phyloP scores from a whole-genome alignment of 2,329 filamentous ascomycete genomes.

The Penicillium sp. region DNA sequence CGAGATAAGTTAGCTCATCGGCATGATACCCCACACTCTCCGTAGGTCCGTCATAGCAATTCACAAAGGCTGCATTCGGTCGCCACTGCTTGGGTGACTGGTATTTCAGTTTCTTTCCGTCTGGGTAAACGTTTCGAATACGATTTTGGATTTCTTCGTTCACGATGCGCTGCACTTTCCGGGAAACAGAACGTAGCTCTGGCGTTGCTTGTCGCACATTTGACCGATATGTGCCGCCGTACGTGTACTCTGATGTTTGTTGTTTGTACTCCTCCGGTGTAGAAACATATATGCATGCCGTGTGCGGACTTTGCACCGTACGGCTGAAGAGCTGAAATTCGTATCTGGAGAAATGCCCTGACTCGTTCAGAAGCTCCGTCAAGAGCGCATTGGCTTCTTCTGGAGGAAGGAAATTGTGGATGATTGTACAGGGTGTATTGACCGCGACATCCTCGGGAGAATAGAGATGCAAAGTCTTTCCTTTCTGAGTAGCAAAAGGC shows the following conservation, averaged over 20 bases:
- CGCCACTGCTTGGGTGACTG: conserved; percentile 74
- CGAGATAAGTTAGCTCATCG: conserved; percentile 90
- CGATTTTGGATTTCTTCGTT: conserved; percentile 74
- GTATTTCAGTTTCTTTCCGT: conserved; percentile 70
- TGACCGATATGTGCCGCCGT: conserved; percentile 75
- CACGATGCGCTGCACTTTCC: conserved; percentile 70
- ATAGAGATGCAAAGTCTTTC: conserved; percentile 80
- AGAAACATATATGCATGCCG: conserved; percentile 79
- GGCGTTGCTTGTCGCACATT: conserved; percentile 77
- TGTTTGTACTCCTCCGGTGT: conserved; percentile 65
- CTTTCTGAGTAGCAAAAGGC: conserved; percentile 66
- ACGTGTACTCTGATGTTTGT: conserved; percentile 79
- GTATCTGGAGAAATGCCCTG: conserved; percentile 66
- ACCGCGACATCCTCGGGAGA: conserved; percentile 76
- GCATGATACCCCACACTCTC: conserved; percentile 90
- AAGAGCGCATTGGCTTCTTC: conserved; percentile 73
- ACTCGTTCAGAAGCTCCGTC: conserved; percentile 72
- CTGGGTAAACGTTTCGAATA: conserved; percentile 67
- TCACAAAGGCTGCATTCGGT: conserved; percentile 90
- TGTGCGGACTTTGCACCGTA: conserved; percentile 82
- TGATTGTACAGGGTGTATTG: conserved; percentile 85
- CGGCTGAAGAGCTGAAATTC: conserved; percentile 87
- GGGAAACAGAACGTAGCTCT: conserved; percentile 68
- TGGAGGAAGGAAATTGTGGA: conserved; percentile 81
- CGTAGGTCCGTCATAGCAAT: conserved; percentile 81